phyloP scores from a whole-genome alignment of 805 yeast species.

The Torulaspora quercuum region DNA sequence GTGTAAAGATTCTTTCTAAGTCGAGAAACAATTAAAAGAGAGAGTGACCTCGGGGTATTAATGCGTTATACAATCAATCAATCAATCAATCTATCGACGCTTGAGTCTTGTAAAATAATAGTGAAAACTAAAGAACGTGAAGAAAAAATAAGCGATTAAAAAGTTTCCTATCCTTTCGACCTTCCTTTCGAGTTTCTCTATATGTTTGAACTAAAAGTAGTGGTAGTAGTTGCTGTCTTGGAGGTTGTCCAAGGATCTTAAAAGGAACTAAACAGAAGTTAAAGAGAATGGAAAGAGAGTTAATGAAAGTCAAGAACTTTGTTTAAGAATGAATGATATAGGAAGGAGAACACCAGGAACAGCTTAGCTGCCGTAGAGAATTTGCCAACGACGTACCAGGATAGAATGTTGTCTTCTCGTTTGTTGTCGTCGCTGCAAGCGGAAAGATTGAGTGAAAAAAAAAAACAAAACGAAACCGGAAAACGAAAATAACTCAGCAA shows the following conservation, averaged over 20 bases:
- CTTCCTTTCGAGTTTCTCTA: slow-evolving; percentile 4
- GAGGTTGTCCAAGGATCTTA: slow-evolving; percentile 15
- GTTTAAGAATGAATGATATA: no score
- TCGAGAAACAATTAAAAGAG: neutral
- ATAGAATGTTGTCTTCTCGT: slow-evolving; percentile 8
- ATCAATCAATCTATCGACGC: slow-evolving; percentile 1
- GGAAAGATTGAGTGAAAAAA: slow-evolving; percentile 11
- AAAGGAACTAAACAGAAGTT: no score
- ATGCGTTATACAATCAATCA: neutral
- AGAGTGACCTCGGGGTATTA: neutral
- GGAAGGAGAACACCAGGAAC: slow-evolving; percentile 1
- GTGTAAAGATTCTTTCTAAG: no score
- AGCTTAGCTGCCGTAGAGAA: no score
- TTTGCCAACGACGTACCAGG: no score
- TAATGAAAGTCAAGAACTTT: no score
- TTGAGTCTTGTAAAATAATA: no score
- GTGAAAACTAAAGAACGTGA: slow-evolving; percentile 2
- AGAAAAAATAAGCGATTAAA: slow-evolving; percentile 4
- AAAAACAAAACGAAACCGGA: no score
- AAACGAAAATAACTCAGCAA: no score
- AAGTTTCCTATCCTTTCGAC: slow-evolving; percentile 6
- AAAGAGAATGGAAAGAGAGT: no score
- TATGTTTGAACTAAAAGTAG: slow-evolving; percentile 13
- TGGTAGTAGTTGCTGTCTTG: slow-evolving; percentile 23
- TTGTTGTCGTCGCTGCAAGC: slow-evolving; percentile 10